Evolutionary conservation across 1,284 basidiomycete genomes (phyloP).

Genomic region (Marasmius sp.): DNA sequence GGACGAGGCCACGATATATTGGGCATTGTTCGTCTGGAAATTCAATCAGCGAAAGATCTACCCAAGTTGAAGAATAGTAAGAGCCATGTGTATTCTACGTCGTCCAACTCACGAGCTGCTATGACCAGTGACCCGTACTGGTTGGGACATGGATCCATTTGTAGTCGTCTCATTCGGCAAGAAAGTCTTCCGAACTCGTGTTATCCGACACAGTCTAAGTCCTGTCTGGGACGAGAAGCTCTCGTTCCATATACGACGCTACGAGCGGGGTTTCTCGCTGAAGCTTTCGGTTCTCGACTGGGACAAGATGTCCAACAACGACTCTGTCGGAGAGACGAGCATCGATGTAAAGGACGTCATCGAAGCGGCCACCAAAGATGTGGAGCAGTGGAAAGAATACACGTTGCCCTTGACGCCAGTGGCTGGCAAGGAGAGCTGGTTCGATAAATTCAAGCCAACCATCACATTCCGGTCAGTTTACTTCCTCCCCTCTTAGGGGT

Average conservation of each 20-base stretch:
- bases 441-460: constrained; percentile 67
- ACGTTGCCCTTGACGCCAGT: constrained; percentile 43
- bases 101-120: background rate
- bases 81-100: constrained; percentile 28
- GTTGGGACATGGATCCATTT: constrained; percentile 98
- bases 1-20: constrained; percentile 71
- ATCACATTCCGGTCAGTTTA: constrained; percentile 61
- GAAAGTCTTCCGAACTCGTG: constrained; percentile 93
- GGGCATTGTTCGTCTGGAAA: constrained; percentile 89
- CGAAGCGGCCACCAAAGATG: constrained; percentile 62
- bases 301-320: constrained; percentile 91
- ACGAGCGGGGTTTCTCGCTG: constrained; percentile 79
- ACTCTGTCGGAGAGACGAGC: constrained; percentile 77
- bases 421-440: constrained; percentile 54
- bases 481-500: background rate
- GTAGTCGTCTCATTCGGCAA: constrained; percentile 95
- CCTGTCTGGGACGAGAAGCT: constrained; percentile 96
- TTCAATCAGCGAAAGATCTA: constrained; percentile 73
- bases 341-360: constrained; percentile 75
- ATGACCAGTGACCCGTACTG: constrained; percentile 71
- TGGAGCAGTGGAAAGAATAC: constrained; percentile 67
- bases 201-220: constrained; percentile 86
- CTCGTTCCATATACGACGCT: constrained; percentile 90
- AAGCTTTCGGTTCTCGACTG: constrained; percentile 88
- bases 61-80: constrained; percentile 85